A percentile compares a stretch with the other conserved stretches of the same genome.
phyloP scores from a whole-genome alignment of 2,329 filamentous ascomycete genomes.

The Ophiostoma quercus region DNA sequence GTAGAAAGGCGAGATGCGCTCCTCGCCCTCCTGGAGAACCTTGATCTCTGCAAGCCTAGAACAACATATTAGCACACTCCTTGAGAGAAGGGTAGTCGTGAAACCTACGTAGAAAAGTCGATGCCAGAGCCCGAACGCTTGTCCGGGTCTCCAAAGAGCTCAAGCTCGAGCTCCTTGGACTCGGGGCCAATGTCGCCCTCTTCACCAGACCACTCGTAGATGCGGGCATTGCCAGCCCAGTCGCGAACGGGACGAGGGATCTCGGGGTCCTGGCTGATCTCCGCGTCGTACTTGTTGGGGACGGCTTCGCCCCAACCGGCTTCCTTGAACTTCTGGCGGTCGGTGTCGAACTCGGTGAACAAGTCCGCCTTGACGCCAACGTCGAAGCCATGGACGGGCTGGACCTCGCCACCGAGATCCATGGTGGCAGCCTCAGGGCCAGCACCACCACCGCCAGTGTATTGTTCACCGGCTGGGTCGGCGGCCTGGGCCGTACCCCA shows the following conservation, averaged over 20 bases:
- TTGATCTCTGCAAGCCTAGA: slow-evolving; percentile 50
- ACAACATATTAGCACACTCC: slow-evolving; percentile 13
- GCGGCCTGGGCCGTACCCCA: not conserved
- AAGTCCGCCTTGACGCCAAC: slow-evolving; percentile 25
- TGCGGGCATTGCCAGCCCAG: slow-evolving; percentile 52
- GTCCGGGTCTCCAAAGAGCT: slow-evolving; percentile 63
- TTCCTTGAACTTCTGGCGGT: slow-evolving; percentile 29
- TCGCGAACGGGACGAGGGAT: slow-evolving; percentile 27
- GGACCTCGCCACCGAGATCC: slow-evolving; percentile 1
- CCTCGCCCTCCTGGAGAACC: slow-evolving; percentile 53
- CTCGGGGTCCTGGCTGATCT: slow-evolving; percentile 26
- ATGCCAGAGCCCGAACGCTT: slow-evolving; percentile 49
- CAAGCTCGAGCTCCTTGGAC: slow-evolving; percentile 62
- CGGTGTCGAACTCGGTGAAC: slow-evolving; percentile 25
- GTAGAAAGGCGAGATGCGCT: slow-evolving; percentile 47
- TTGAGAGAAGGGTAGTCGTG: not conserved
- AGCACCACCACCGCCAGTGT: not conserved
- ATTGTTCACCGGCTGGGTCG: not conserved
- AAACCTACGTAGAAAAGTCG: slow-evolving; percentile 48
- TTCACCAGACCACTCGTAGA: slow-evolving; percentile 83
- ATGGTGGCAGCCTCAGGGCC: slow-evolving; percentile 4
- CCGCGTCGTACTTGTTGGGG: slow-evolving; percentile 46
- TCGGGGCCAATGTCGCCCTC: slow-evolving; percentile 78
- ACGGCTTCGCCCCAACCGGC: slow-evolving; percentile 44
- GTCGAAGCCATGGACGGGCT: slow-evolving; percentile 20